These are phyloP conservation scores for Dentipellis fragilis DNA, from an alignment of 768 basidiomycete genomes.

Conservation along the genomic window DNA sequence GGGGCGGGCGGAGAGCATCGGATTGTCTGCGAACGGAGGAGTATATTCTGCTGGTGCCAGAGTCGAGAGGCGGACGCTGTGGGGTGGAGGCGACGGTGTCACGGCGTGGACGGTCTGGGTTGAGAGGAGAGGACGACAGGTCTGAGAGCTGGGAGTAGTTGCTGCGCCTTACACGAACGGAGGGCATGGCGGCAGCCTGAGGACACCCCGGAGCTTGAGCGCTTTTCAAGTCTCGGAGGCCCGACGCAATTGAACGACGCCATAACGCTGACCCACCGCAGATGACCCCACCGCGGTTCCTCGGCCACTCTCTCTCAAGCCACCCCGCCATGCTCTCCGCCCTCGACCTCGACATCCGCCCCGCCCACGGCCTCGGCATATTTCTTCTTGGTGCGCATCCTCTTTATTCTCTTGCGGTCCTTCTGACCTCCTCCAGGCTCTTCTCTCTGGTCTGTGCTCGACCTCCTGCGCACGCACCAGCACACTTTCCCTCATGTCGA, in stretches of 20 bases:
- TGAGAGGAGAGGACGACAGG: neutral
- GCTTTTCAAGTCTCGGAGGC: too few relatives aligned
- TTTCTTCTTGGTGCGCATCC: conserved; percentile 56
- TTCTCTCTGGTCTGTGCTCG: conserved; percentile 71
- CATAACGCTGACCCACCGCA: neutral
- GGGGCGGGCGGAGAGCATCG: neutral
- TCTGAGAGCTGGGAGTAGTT: neutral
- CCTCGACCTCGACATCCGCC: conserved; percentile 66
- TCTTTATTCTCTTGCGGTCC: neutral
- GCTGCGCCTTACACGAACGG: neutral
- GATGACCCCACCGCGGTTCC: too few relatives aligned
- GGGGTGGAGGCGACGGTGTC: too few relatives aligned
- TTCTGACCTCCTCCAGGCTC: conserved; percentile 36
- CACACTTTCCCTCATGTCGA: conserved; percentile 74
- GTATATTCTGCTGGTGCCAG: neutral
- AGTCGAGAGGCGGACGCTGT: neutral
- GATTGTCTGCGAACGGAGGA: neutral
- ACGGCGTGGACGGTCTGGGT: too few relatives aligned
- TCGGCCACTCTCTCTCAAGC: neutral
- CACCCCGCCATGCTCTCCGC: conserved; percentile 44
- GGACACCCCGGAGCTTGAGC: neutral
- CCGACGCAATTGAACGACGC: neutral
- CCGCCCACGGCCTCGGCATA: conserved; percentile 65
- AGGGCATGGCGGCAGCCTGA: neutral
- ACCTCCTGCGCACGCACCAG: conserved; percentile 52